These are phyloP conservation scores for Takakia lepidozioides DNA, from an alignment of 225 moss, liverwort and hornwort genomes.

Conservation along the genomic window DNA sequence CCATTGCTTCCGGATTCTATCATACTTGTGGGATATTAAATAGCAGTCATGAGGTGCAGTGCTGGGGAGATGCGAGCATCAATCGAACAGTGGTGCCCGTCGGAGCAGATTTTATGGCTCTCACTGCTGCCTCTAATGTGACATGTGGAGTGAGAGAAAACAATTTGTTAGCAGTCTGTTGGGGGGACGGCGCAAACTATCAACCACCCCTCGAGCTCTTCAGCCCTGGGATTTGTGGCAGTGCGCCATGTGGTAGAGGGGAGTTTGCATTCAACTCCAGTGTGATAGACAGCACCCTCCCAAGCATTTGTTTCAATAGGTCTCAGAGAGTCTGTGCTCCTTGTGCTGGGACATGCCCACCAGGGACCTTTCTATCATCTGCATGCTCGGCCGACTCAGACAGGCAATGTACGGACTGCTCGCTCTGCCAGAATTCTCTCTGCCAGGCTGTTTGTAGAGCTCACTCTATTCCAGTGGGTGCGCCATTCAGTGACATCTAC, in stretches of 20 bases:
- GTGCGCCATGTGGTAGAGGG: constrained; percentile 13
- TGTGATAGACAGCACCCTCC: constrained; percentile 18
- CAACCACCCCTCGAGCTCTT: constrained; percentile 53
- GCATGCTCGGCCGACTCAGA: constrained; percentile 25
- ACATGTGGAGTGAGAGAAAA: constrained; percentile 51
- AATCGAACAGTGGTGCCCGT: constrained; percentile 9
- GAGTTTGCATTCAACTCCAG: constrained; percentile 46
- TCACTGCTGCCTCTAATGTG: constrained; percentile 44
- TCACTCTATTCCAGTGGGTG: neutral
- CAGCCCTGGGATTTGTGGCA: constrained; percentile 44
- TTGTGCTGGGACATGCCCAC: constrained; percentile 36
- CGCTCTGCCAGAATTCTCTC: constrained; percentile 21
- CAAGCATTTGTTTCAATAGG: constrained; percentile 30
- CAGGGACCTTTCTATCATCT: constrained; percentile 29
- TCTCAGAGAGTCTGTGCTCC: constrained; percentile 41
- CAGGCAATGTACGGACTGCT: constrained; percentile 33
- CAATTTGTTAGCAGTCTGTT: constrained; percentile 42
- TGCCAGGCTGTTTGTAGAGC: constrained; percentile 25
- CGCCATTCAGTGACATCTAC: neutral
- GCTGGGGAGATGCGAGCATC: constrained; percentile 18
- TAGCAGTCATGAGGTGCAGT: constrained; percentile 22
- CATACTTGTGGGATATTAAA: constrained; percentile 19
- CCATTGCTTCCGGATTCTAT: constrained; percentile 1
- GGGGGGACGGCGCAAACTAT: constrained; percentile 35
- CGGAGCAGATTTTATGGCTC: constrained; percentile 25